These are phyloP conservation scores for Ceriops zippeliana DNA, from an alignment of 345 rosid genomes.

Conservation along the genomic window DNA sequence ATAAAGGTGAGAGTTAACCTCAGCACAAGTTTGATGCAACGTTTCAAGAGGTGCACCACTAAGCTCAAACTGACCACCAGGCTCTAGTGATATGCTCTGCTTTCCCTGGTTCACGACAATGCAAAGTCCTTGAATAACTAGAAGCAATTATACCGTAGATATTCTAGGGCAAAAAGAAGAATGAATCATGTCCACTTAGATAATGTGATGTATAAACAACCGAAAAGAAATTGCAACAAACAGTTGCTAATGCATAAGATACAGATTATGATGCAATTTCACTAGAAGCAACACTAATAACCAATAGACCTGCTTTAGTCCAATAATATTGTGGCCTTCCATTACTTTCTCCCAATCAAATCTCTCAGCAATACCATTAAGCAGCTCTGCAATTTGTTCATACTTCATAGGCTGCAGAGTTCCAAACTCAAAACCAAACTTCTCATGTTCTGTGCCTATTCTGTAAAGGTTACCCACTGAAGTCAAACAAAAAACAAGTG, in stretches of 20 bases:
- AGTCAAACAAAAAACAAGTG: not conserved
- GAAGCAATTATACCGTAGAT: too few species aligned
- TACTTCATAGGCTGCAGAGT: constrained; percentile 84
- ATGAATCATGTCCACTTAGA: not conserved
- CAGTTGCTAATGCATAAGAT: too few species aligned
- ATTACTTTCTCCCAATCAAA: constrained; percentile 96
- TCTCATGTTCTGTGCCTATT: constrained; percentile 99
- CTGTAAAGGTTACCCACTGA: constrained; percentile 37
- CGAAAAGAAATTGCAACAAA: not conserved
- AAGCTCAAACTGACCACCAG: constrained; percentile 98
- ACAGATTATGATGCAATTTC: not conserved
- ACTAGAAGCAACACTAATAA: not conserved
- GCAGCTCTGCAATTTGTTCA: constrained; percentile 87
- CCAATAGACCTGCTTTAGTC: constrained; percentile 77
- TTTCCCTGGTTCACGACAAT: constrained; percentile 60
- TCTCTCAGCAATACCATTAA: constrained; percentile 89
- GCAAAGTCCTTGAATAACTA: not conserved
- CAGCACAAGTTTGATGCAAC: constrained; percentile 98
- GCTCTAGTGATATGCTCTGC: constrained; percentile 98
- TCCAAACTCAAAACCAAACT: constrained; percentile 86
- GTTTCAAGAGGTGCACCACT: constrained; percentile 99
- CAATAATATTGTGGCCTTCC: constrained; percentile 87
- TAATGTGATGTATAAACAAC: not conserved
- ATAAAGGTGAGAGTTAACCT: constrained; percentile 98
- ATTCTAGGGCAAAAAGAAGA: not conserved